Base-by-base conservation (phyloP, 2,329 filamentous ascomycete species). In the Curvularia eragrostidis region DNA sequence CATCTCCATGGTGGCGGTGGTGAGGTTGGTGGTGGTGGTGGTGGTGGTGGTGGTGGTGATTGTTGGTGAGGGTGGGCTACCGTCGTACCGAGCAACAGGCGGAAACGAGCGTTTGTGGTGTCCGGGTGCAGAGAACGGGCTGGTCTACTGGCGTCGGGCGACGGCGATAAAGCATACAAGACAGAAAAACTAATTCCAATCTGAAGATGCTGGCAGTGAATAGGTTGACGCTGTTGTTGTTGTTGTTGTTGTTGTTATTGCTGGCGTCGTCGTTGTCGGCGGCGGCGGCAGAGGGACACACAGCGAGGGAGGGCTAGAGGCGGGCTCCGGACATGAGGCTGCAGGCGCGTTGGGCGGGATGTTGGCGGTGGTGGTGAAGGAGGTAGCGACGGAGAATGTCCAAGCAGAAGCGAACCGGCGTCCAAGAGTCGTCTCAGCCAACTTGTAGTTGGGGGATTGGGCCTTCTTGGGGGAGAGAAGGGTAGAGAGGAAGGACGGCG, bases 1-100 rank as follows among this genome's bases (percentile, higher is more conserved):
- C 65, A 91, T 89, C 80, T 97, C 93, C 92, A 98, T 97, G 73
- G 48, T 62, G 61, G 56, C 53, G 41, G 46, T 39, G 41, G 39
- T 51, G 21, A 32, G 56, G 39, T 38, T 39, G 44, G 44, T 54
- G 48, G 58, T 97, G 12, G 13, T 15, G 32, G 6, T 15, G 32
- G 32, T 34, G 2, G 32, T 34, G 12, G 4, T 34, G 13, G 32
- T 15, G 32, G 32, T 34, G 32, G 32, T 34, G 39, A 46, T 66
- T 72, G 46, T 67, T 60, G 39, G 47, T 66, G 59, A 55, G 49
- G 61, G 43, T 54, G 56, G 41, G 50, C 18, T 48, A 43, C 43
- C 7, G 54, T 96, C 58, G 89, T 88, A 80, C 96, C 46, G 43
- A 61, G 52, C 54, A 62, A 59, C 58, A 58, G 55, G 60, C 53